Evolutionary conservation across 2,329 filamentous ascomycete genomes (phyloP), one percentile per base, ranked within the genome.

Genomic region (Ceratocystiopsis minuta): DNA sequence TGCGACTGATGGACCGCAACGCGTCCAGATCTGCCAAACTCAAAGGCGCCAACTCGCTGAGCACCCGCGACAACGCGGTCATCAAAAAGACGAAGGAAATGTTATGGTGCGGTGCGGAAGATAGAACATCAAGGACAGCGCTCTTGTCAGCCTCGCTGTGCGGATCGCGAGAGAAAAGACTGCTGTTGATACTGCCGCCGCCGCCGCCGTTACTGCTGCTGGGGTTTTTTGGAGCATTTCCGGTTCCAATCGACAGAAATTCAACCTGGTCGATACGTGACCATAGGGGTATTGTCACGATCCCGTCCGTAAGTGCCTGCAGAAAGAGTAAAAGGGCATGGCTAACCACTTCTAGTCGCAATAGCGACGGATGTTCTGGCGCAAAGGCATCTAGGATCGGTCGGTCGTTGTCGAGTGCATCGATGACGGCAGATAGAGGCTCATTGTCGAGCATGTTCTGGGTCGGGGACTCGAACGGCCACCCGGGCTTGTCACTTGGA

Each of bases 71-170:
- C 1, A 95, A 66, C 59, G 86, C 87, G 10, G 82, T 77, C 0
- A 80, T 84, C 15, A 95, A 63, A 49, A 95, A 86, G 2, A 93
- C 81, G 53, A 95, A 93, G 0, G 81, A 80, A 43, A 94, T 87
- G 54, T 85, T 90, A 59, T 93, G 80, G 39, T 79, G 78, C 0
- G 85, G 81, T 0, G 74, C 69, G 2, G 70, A 64, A 0, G 79
- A 71, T 2, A 95, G 67, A 2, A 79, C 69, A 49, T 95, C 87
- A 6, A 94, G 71, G 2, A 90, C 57, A 3, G 60, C 54, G 0
- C 58, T 59, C 53, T 70, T 73, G 49, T 64, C 60, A 34, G 70
- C 60, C 16, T 69, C 61, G 13, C 49, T 45, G 2, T 48, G 15
- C 1, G 51, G 38, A 16, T 46, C 50, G 11, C 24, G 43, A 43